Base-by-base conservation (phyloP, 2,329 filamentous ascomycete species). In the Aspergillus eucalypticola region DNA sequence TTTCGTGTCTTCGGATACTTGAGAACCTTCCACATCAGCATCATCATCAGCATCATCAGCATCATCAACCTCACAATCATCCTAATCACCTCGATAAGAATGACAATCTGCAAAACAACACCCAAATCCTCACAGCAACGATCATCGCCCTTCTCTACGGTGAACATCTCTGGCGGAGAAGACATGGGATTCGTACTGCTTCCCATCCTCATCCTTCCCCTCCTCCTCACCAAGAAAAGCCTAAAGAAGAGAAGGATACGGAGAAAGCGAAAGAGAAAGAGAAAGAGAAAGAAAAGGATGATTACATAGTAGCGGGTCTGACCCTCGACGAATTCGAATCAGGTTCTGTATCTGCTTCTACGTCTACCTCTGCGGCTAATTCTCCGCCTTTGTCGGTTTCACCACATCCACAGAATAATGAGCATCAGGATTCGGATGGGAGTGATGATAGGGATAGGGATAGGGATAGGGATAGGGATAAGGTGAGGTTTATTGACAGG, bases 121-220 rank as follows among this genome's bases (percentile, higher is more conserved):
- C 32, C 32, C 4, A 13, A 6, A 35, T 35, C 10, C 11, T 13
- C 32, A 35, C 55, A 1, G 65, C 63, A 13, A 57, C 60, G 2
- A 50, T 66, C 8, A 66, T 65, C 65, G 51, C 59, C 15, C 46
- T 68, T n/a, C 56, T 69, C 19, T 68, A 67, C 59, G 67, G 67
- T 1, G 66, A 69, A 52, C 63, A 67, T 11, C 19, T 69, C 19
- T 69, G 61, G 49, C 48, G 60, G 8, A 58, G 51, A 11, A 58
- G 51, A 11, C 38, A 54, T 2, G 58, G 56, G n/a, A 49, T 50
- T 38, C 19, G 21, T 0, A 27, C 8, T n/a, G 6, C 19, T 32
- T 11, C 10, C 6, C 23, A 25, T 25, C 23, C 6, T 6, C 5
- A 25, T 32, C 10, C 29, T 5, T 35, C 32, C 32, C 32, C 11